Conservation (phyloP, 768 basidiomycete genomes). For the Naganishia friedmannii region DNA sequence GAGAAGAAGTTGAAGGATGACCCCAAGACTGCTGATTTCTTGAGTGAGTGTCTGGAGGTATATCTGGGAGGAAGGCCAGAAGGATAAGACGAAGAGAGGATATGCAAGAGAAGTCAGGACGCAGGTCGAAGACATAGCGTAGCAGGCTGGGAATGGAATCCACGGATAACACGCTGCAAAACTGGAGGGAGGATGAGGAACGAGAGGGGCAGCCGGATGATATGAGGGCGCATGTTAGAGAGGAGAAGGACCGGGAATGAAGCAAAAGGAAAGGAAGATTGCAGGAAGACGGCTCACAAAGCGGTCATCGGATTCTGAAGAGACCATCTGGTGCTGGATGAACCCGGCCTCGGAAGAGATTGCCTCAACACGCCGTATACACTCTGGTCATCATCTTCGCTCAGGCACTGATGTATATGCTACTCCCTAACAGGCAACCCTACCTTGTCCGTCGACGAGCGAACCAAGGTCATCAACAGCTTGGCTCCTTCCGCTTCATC, state of each 20-base stretch:
- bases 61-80: background rate
- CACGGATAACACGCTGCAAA: no score
- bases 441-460: conserved; percentile 77
- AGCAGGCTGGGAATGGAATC: background rate
- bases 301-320: no score
- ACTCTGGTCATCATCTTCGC: background rate
- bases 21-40: conserved; percentile 66
- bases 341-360: background rate
- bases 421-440: conserved; percentile 63
- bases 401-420: background rate
- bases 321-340: no score
- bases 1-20: conserved; percentile 66
- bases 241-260: no score
- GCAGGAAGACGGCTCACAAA: no score
- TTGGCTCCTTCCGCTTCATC: conserved; percentile 61
- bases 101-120: background rate
- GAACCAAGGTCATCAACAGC: conserved; percentile 63
- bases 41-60: conserved; percentile 53
- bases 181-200: no score
- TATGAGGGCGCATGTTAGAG: no score
- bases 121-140: background rate
- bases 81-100: background rate
- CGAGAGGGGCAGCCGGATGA: no score
- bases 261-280: no score
- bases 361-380: background rate